A percentile compares a stretch with the other conserved stretches of the same genome.
Evolutionary conservation across 257 asterid species (phyloP).

Genomic region (Lycium ferocissimum): DNA sequence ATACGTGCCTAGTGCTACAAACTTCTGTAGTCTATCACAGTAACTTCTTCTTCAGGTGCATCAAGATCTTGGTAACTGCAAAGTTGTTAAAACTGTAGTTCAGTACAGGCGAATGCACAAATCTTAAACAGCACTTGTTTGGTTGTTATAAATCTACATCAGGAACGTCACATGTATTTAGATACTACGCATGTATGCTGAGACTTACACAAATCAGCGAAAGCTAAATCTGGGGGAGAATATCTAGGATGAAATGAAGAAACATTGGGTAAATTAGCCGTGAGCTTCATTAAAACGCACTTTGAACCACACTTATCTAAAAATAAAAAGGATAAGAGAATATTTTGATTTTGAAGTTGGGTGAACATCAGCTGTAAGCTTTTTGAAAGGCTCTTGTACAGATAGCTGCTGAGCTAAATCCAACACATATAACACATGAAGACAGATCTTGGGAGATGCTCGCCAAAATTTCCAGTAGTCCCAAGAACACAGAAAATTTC

Average conservation of each 20-base stretch:
- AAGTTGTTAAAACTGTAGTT: slow-evolving; percentile 32
- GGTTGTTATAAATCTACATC: not conserved
- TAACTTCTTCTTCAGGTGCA: slow-evolving; percentile 98
- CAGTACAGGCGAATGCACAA: not conserved
- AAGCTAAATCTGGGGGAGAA: not conserved
- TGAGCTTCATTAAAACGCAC: not conserved
- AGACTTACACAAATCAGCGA: not conserved
- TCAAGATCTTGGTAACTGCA: slow-evolving; percentile 96
- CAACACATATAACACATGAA: not conserved
- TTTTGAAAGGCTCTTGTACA: too few species aligned
- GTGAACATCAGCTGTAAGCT: too few species aligned
- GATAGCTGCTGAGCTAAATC: not conserved
- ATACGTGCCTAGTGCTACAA: slow-evolving; percentile 46
- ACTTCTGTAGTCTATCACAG: slow-evolving; percentile 94
- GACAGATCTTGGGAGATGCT: not conserved
- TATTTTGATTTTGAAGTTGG: too few species aligned
- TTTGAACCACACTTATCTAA: not conserved
- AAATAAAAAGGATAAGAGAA: too few species aligned
- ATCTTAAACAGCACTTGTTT: not conserved
- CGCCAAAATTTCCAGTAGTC: not conserved
- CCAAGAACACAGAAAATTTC: too few species aligned
- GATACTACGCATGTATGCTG: not conserved
- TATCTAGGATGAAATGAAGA: not conserved
- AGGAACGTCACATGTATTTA: not conserved
- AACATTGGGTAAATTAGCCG: not conserved